phyloP scores from a whole-genome alignment of 2,329 filamentous ascomycete genomes.

The Ophiostoma novo-ulmi region DNA sequence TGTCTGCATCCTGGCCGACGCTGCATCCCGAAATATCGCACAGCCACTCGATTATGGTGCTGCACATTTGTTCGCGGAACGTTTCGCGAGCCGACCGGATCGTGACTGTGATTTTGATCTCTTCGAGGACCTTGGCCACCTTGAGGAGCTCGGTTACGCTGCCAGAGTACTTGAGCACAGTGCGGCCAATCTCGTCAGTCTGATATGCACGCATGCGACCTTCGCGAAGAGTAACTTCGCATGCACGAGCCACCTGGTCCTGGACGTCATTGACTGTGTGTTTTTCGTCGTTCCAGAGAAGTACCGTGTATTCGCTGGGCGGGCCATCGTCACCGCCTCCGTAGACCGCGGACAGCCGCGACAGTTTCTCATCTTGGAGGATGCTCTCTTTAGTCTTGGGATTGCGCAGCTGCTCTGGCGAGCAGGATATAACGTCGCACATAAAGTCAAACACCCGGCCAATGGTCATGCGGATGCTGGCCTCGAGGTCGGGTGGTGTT shows the following conservation, averaged over 20 bases:
- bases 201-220: conserved; percentile 75
- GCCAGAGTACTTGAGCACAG: conserved; percentile 69
- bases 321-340: conserved; percentile 63
- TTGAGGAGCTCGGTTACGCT: conserved; percentile 68
- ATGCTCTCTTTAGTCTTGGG: conserved; percentile 80
- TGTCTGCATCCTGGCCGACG: conserved; percentile 71
- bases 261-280: conserved; percentile 89
- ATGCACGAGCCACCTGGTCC: conserved; percentile 85
- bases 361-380: conserved; percentile 71
- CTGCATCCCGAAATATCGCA: conserved; percentile 86
- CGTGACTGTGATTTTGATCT: conserved; percentile 93
- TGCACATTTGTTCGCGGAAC: conserved; percentile 97
- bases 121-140: conserved; percentile 82
- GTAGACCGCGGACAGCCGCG: conserved; percentile 69
- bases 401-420: conserved; percentile 86
- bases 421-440: conserved; percentile 96
- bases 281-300: conserved; percentile 98
- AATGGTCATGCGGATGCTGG: conserved; percentile 79
- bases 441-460: conserved; percentile 85
- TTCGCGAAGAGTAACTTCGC: conserved; percentile 63
- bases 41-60: conserved; percentile 95
- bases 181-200: conserved; percentile 82
- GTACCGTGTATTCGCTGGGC: conserved; percentile 71
- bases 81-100: conserved; percentile 90
- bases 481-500: conserved; percentile 69